Evolutionary conservation across 306 rosid genomes (phyloP).

Genomic region (Trifolium fragiferum): DNA sequence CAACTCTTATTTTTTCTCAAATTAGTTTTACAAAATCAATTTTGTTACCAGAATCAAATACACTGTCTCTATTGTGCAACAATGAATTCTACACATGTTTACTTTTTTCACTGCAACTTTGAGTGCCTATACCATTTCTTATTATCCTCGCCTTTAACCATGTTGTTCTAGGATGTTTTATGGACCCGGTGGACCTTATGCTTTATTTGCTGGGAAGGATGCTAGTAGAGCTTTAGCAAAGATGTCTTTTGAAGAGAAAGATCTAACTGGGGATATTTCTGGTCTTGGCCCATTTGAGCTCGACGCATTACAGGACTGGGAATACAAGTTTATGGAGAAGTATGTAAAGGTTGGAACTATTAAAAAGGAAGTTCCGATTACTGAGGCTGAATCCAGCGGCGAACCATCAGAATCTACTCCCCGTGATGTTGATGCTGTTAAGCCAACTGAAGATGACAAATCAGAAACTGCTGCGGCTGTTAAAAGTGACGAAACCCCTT

Average conservation of each 20-base stretch:
- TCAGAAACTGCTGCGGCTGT: conserved; percentile 51
- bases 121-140: neutral
- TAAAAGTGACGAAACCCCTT: conserved; percentile 63
- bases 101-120: neutral
- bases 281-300: conserved; percentile 85
- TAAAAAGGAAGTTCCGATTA: conserved; percentile 48
- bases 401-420: conserved; percentile 56
- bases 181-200: conserved; percentile 98
- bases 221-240: conserved; percentile 98
- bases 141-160: conserved; percentile 37
- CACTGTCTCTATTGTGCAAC: conserved; percentile 45
- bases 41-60: neutral
- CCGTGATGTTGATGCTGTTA: conserved; percentile 45
- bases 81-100: conserved; percentile 43
- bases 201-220: conserved; percentile 95
- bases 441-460: conserved; percentile 53
- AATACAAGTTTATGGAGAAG: conserved; percentile 88
- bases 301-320: conserved; percentile 94
- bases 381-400: conserved; percentile 53
- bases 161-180: conserved; percentile 77
- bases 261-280: conserved; percentile 83
- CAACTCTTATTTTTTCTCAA: neutral
- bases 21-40: neutral
- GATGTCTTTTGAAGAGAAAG: conserved; percentile 95
- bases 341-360: conserved; percentile 87